Conservation (phyloP, 345 rosid species). For the Turritis glabra region DNA sequence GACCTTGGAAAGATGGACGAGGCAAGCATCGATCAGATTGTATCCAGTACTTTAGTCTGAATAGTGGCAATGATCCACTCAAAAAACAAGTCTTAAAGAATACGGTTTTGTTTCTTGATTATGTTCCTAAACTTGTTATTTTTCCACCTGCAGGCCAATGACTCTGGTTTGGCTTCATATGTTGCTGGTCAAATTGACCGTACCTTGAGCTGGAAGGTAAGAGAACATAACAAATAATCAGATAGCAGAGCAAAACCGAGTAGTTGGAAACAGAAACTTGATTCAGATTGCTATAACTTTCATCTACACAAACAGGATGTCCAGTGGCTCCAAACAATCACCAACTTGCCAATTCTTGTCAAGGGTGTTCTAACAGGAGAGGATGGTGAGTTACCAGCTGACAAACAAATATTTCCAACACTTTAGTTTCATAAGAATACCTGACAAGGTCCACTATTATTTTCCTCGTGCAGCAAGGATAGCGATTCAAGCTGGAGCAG, state of each 20-base stretch:
- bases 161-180: slow-evolving; percentile 88
- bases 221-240: neutral
- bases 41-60: neutral
- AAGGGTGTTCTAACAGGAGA: slow-evolving; percentile 90
- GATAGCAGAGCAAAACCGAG: neutral
- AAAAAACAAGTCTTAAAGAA: neutral
- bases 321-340: slow-evolving; percentile 86
- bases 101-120: neutral
- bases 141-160: slow-evolving; percentile 54
- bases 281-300: slow-evolving; percentile 6
- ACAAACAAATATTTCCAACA: neutral
- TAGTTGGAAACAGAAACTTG: neutral
- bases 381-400: slow-evolving; percentile 53
- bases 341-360: slow-evolving; percentile 79
- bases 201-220: slow-evolving; percentile 90
- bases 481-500: slow-evolving; percentile 73
- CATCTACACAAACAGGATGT: slow-evolving; percentile 52
- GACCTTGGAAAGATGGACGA: slow-evolving; percentile 88
- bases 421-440: neutral
- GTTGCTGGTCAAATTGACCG: slow-evolving; percentile 91
- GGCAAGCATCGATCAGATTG: slow-evolving; percentile 43
- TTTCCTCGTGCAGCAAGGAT: slow-evolving; percentile 58
- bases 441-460: neutral
- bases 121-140: slow-evolving; percentile 4
- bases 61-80: neutral